Base-by-base conservation (phyloP, 139 green algal species). In the Micractinium sp. region DNA sequence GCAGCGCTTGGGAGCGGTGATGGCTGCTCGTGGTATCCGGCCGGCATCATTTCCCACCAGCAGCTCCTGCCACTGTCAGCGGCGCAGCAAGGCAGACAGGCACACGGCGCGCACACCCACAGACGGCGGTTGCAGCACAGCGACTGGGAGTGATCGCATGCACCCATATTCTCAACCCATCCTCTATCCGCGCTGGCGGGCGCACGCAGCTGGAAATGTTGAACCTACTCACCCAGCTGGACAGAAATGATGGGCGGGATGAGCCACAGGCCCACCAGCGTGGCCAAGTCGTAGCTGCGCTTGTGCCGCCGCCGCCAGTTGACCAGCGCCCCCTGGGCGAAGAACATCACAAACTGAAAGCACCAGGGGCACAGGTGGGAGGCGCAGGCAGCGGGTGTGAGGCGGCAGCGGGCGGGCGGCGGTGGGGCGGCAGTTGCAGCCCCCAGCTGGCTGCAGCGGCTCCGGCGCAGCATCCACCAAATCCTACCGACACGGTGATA, bases 251-350 rank as follows among this genome's bases (percentile, higher is more conserved):
- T 83, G 7, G 93, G 89, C 0, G 97, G 97, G 87, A 99, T 94
- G 27, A 98, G 84, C 96, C 96, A 99, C 53, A 99, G 89, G 0
- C 96, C 97, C 33, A 97, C 60, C 13, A 98, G 88, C 29, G 95
- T 98, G 25, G 96, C 95, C 91, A 98, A 86, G 39, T 98, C 96
- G 75, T 98, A 98, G 7, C 91, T 95, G 36, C 94, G 91, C 79
- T 94, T 92, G 90, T 98, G 95, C 36, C 78, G 71, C 63, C 96
- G 95, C 75, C 94, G 96, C 96, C 96, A 98, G 38, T 90, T 71
- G 41, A 98, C 94, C 3, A 98, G 91, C 0, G 69, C 95, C 19
- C 88, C 93, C 86, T 98, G 96, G 1, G 92, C 92, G 0, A 66
- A 86, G 9, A 97, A 88, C 69, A 95, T 86, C 5, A 84, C 77